Evolutionary conservation across 164 flowering plant genomes (phyloP), one percentile per base, ranked within the genome.

Genomic region (Protea cynaroides): DNA sequence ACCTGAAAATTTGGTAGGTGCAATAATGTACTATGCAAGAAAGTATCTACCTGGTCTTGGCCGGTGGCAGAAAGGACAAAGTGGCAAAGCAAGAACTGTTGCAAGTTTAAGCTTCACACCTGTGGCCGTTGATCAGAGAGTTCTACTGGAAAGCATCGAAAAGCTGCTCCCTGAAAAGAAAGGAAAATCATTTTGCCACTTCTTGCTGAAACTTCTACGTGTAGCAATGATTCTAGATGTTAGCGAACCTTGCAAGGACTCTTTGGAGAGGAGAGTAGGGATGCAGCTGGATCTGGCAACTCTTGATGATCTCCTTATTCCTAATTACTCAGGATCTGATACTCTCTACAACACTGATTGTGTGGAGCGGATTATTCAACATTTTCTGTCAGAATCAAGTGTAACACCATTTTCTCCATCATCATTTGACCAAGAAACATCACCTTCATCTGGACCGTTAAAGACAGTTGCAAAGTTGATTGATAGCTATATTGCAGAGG

Each of bases 401-500:
- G 5, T 72, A 34, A 24, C 84, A 58, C 29, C 75, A 25, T 80
- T 87, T 71, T 84, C 97, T 65, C 90, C 96, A 23, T 71, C 81
- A 36, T 82, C 92, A 4, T 15, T 75, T 34, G 83, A 86, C 61
- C 53, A 69, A 14, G 89, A 80, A 66, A 58, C 77, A 19, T 84
- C 92, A 15, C 90, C 89, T 22, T 79, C 86, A 36, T 70, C 86
- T 65, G 83, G 65, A 50, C 79, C 88, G 18, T 63, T 81, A 52
- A 78, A 74, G 57, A 86, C 72, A 75, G 95, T 89, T 64, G 80
- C 91, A 15, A 86, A 78, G 77, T 71, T 94, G 77, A 68, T 94
- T 6, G 98, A 94, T 61, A 71, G 69, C 67, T 94, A 91, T 61
- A 75, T 91, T 36, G 96, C 97, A 0, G 98, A 94, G 80, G 83